Evolutionary conservation across 116 monocot genomes (phyloP).

Genomic region (Cymodocea nodosa): DNA sequence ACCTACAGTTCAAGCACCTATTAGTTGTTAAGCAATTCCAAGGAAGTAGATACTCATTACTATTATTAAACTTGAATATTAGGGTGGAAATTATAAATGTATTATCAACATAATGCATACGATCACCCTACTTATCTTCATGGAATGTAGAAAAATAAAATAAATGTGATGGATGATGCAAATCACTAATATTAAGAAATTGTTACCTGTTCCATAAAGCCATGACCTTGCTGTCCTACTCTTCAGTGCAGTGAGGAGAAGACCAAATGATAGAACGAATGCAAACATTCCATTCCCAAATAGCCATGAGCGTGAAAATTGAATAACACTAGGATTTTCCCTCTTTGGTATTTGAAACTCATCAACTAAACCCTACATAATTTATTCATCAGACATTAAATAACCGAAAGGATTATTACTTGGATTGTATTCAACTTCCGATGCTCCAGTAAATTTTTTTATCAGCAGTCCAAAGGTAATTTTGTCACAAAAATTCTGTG

Average conservation of each 20-base stretch:
- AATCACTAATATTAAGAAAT: background rate
- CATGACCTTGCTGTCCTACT: constrained; percentile 69
- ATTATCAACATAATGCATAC: too few species aligned
- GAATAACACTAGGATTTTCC: constrained; percentile 26
- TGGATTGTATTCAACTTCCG: background rate
- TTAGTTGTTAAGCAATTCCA: background rate
- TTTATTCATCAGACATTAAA: background rate
- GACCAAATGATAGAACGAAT: constrained; percentile 71
- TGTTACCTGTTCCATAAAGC: constrained; percentile 58
- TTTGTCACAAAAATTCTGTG: too few species aligned
- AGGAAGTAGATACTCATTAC: background rate
- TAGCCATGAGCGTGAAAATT: constrained; percentile 42
- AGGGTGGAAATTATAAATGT: too few species aligned
- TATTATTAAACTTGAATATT: too few species aligned
- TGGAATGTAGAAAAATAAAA: background rate
- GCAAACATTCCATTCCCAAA: constrained; percentile 90
- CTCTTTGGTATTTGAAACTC: constrained; percentile 60
- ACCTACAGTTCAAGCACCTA: constrained; percentile 15
- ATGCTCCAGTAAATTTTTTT: too few species aligned
- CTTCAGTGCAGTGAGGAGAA: constrained; percentile 57
- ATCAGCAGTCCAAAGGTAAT: too few species aligned
- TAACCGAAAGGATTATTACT: background rate
- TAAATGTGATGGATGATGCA: background rate
- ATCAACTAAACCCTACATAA: constrained; percentile 48
- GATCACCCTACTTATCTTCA: too few species aligned